Percentiles rank a stretch among this genome's conserved stretches.
phyloP scores from a whole-genome alignment of 1,139 yeast species.

The Zhuliangozyma parablackwelliae region DNA sequence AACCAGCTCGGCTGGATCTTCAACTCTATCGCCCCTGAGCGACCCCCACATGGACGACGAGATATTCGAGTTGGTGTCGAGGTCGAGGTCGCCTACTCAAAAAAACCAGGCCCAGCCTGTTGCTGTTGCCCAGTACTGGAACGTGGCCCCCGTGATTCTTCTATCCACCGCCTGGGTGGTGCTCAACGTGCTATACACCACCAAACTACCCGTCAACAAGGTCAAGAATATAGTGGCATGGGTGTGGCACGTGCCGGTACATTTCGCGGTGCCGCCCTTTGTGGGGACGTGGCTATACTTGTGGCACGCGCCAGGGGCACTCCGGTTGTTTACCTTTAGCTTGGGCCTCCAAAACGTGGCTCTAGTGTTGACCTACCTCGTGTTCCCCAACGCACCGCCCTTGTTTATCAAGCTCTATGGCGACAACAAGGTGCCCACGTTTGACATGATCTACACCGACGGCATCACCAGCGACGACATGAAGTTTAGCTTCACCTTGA shows the following conservation, averaged over 20 bases:
- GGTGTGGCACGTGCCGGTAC: slow-evolving; percentile 56
- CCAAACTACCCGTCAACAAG: slow-evolving; percentile 26
- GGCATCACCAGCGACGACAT: slow-evolving; percentile 59
- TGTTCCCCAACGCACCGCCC: slow-evolving; percentile 67
- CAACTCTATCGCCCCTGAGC: slow-evolving; percentile 5
- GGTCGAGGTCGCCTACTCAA: neutral
- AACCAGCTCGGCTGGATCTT: slow-evolving; percentile 2
- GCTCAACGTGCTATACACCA: slow-evolving; percentile 34
- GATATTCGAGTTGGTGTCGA: slow-evolving; percentile 3
- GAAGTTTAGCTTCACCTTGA: slow-evolving; percentile 45
- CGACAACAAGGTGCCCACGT: slow-evolving; percentile 47
- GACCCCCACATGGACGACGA: slow-evolving; percentile 2
- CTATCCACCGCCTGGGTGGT: slow-evolving; percentile 33
- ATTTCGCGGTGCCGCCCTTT: slow-evolving; percentile 55
- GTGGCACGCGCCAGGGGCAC: slow-evolving; percentile 58
- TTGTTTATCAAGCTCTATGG: slow-evolving; percentile 64
- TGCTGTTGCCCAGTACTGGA: slow-evolving; percentile 3
- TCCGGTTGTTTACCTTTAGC: slow-evolving; percentile 46
- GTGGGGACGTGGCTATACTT: slow-evolving; percentile 59
- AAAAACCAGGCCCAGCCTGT: too few relatives aligned
- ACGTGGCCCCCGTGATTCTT: slow-evolving; percentile 21
- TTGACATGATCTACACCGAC: slow-evolving; percentile 62
- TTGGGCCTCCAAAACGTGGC: slow-evolving; percentile 55
- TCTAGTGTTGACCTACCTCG: slow-evolving; percentile 57
- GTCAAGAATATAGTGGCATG: slow-evolving; percentile 52